These are phyloP conservation scores for Deakozyma indianensis DNA, from an alignment of 805 yeast genomes.

Conservation along the genomic window DNA sequence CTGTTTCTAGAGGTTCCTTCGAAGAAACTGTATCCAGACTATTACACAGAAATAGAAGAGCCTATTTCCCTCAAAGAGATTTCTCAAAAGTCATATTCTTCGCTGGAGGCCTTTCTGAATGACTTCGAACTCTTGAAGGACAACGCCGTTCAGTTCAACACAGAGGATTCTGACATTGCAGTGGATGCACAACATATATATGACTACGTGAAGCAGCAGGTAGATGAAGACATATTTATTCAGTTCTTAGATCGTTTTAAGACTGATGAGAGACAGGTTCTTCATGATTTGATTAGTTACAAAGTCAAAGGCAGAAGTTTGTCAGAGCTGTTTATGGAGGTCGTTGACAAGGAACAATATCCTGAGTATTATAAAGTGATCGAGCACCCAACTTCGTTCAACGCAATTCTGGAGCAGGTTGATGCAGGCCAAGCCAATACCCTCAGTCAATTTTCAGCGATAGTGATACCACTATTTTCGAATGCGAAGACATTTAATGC, in stretches of 20 bases:
- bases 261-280: constrained; percentile 10
- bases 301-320: constrained; percentile 29
- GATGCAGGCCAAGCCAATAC: constrained; percentile 37
- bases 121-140: constrained; percentile 56
- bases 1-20: constrained; percentile 63
- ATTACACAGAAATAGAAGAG: constrained; percentile 44
- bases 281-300: constrained; percentile 14
- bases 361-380: constrained; percentile 74
- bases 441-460: constrained; percentile 44
- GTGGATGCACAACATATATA: constrained; percentile 44
- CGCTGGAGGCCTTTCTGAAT: constrained; percentile 28
- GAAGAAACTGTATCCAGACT: constrained; percentile 64
- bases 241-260: constrained; percentile 6
- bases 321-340: constrained; percentile 61
- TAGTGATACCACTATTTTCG: constrained; percentile 47
- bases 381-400: constrained; percentile 60
- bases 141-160: constrained; percentile 65
- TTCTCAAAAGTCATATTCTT: constrained; percentile 27
- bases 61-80: constrained; percentile 67
- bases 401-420: constrained; percentile 38
- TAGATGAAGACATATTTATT: constrained; percentile 10
- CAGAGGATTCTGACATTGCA: constrained; percentile 49
- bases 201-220: constrained; percentile 40
- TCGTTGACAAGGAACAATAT: constrained; percentile 52
- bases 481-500: constrained; percentile 75